A percentile compares a stretch with the other conserved stretches of the same genome.
These are phyloP conservation scores for Coffea eugenioides DNA, from an alignment of 257 asterid species.

Conservation along the genomic window DNA sequence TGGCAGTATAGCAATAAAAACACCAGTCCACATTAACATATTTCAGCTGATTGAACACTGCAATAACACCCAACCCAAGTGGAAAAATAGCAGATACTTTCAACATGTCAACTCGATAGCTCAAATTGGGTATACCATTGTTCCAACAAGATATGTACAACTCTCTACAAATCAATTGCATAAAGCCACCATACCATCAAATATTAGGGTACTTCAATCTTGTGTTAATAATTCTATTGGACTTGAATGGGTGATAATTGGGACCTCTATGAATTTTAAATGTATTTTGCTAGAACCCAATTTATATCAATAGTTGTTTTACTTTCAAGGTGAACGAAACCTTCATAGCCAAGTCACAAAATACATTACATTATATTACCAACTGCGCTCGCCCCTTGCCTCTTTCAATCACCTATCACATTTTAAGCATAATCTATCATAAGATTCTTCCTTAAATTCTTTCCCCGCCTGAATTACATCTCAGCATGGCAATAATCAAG, in stretches of 20 bases:
- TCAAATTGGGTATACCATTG: not conserved
- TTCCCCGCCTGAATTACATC: not conserved
- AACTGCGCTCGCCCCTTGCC: not conserved
- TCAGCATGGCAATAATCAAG: not conserved
- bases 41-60: not conserved
- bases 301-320: too few species aligned
- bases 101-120: not conserved
- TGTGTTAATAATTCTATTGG: not conserved
- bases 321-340: too few species aligned
- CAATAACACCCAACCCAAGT: not conserved
- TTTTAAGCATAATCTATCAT: not conserved
- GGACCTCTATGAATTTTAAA: too few species aligned
- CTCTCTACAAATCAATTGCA: not conserved
- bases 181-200: not conserved
- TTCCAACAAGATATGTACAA: not conserved
- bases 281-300: too few species aligned
- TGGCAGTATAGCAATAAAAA: not conserved
- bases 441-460: not conserved
- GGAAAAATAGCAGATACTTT: not conserved
- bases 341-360: too few species aligned
- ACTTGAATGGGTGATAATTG: not conserved
- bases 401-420: not conserved
- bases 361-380: not conserved
- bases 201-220: not conserved
- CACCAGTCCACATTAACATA: not conserved